Evolutionary conservation across 345 rosid genomes (phyloP), one percentile per base, ranked within the genome.

Genomic region (Euclidium syriacum): DNA sequence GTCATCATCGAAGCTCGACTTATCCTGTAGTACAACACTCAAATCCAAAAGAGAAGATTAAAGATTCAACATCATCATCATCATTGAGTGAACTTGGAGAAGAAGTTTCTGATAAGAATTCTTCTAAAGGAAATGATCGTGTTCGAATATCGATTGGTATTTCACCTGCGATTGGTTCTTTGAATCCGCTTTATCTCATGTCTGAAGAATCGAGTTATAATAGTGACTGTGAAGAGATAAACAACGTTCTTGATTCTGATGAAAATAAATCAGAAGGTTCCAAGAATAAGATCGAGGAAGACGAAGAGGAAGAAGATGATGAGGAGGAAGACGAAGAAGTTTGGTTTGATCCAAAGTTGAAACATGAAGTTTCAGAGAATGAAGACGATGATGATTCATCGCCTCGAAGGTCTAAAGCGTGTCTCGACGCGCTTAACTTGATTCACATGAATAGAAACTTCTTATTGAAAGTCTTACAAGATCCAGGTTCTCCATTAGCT

Each of bases 401-500:
- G 3, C 65, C 60, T 22, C 20, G 53, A 25, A 60, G 73, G 16
- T 71, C 80, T 11, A 81, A 74, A 58, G 79, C 76, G 16, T 58
- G 80, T 23, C 54, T 75, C 51, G 89, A 82, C 58, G 83, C 86
- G 43, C 42, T 77, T 17, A 80, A 84, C 58, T 33, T 84, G 71
- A 71, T 80, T 36, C 77, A 75, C 71, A 63, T 62, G 70, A 80
- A 86, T 51, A 79, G 81, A 68, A 85, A 86, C 40, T 70, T 80
- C 17, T 62, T 90, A 15, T 16, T 72, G 24, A 75, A 63, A 61
- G 52, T 84, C 18, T 25, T 87, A 29, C 79, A 77, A 14, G 88
- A 80, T 46, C 84, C 85, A 3, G 77, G 79, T 22, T 81, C 83
- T 46, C 86, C 80, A 5, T 57, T 82, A 52, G 81, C 83, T 41